Percentiles rank a stretch among this genome's conserved stretches.
These are phyloP conservation scores for Epichloe bromicola DNA, from an alignment of 2,329 filamentous ascomycete genomes.

Conservation along the genomic window DNA sequence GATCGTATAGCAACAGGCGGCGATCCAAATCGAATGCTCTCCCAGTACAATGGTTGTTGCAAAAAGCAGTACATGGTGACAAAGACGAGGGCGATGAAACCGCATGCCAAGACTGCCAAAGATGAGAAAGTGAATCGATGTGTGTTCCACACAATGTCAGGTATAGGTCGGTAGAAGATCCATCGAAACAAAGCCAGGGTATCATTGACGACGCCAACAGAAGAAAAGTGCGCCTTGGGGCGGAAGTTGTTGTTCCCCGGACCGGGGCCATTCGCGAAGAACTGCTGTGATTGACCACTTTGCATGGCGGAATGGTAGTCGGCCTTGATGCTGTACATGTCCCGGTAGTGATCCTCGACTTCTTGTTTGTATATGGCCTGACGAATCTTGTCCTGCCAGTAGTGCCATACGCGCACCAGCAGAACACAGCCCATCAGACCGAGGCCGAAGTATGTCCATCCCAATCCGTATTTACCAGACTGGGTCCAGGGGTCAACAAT, in stretches of 20 bases:
- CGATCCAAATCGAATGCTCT: conserved; percentile 75
- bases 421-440: conserved; percentile 55
- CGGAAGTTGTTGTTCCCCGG: conserved; percentile 43
- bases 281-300: conserved; percentile 46
- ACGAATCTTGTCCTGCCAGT: conserved; percentile 86
- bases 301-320: conserved; percentile 32
- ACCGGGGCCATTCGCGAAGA: conserved; percentile 56
- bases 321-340: conserved; percentile 37
- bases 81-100: conserved; percentile 55
- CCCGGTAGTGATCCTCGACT: conserved; percentile 50
- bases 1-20: conserved; percentile 76
- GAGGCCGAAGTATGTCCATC: conserved; percentile 80
- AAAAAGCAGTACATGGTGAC: conserved; percentile 73
- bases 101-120: conserved; percentile 55
- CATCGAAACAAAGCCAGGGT: conserved; percentile 72
- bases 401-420: conserved; percentile 66
- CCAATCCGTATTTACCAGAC: conserved; percentile 73
- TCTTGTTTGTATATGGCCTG: conserved; percentile 81
- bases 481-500: conserved; percentile 66
- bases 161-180: conserved; percentile 79
- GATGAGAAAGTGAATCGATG: conserved; percentile 70
- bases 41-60: conserved; percentile 78
- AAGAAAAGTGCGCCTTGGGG: conserved; percentile 62
- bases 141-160: conserved; percentile 55
- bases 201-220: conserved; percentile 63